phyloP scores from a whole-genome alignment of 2,329 filamentous ascomycete species.

The Claviceps citrina region DNA sequence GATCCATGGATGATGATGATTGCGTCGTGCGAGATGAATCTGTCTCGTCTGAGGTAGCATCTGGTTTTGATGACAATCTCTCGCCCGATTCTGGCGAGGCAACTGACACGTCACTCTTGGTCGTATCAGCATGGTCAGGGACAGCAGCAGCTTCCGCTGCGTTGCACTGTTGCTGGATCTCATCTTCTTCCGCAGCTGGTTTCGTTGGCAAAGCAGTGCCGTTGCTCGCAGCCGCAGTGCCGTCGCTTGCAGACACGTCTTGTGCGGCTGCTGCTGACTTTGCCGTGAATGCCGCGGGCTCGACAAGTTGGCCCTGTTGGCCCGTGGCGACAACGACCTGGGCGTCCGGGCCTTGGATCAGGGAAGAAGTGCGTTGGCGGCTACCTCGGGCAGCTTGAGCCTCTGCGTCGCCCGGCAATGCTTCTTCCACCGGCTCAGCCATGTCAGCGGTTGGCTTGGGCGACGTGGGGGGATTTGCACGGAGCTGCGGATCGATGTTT shows the following conservation, averaged over 20 bases:
- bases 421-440: background rate
- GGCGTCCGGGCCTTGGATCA: background rate
- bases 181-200: background rate
- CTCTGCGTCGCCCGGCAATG: background rate
- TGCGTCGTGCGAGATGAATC: background rate
- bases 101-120: background rate
- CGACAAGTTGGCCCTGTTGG: background rate
- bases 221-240: background rate
- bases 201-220: background rate
- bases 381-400: background rate
- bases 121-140: background rate
- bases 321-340: background rate
- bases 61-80: background rate
- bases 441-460: background rate
- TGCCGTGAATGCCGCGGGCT: background rate
- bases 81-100: background rate
- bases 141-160: background rate
- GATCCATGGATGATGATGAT: background rate
- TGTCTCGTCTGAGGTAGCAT: background rate
- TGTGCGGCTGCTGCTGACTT: background rate
- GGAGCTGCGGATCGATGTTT: conserved; percentile 7
- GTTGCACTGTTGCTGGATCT: background rate
- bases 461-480: conserved; percentile 2
- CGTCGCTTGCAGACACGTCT: background rate
- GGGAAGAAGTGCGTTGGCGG: background rate